Evolutionary conservation across 306 rosid species (phyloP), one percentile per base, ranked within the genome.

Genomic region (Ormosia emarginata): DNA sequence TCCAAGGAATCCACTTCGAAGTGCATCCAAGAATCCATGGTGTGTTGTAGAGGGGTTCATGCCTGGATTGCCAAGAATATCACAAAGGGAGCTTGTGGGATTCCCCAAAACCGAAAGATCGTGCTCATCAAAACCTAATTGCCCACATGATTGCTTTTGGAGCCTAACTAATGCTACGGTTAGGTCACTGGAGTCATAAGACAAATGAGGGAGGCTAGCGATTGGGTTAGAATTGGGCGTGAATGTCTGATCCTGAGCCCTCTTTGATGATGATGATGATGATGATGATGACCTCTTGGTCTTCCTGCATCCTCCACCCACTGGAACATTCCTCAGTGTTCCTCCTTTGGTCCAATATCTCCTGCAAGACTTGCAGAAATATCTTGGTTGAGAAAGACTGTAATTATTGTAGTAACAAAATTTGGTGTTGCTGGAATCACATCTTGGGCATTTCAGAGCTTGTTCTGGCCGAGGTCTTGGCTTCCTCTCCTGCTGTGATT

Each of bases 301-400:
- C 89, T 93, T 95, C 86, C 99, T 85, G 89, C 98, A 95, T 4
- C 97, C 98, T 53, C 99, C 99, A 61, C 99, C 99, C 58, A 95
- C 98, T 10, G 99, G 99, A 85, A 95, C 96, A 85, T 95, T 95
- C 76, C 99, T 91, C 52, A 95, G 78, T 2, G 99, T 95, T 4
- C 99, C 99, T 18, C 99, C 99, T 90, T 93, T 93, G 3, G 98
- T 95, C 99, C 99, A 95, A 79, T 95, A 95, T 84, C 99, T 92
- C 52, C 98, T 87, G 80, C 99, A 95, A 0, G 99, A 89, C 71
- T 95, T 95, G 92, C 99, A 95, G 85, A 95, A 93, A 76, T 93
- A 93, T 76, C 99, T 91, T 6, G 99, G 99, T 78, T 95, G 99
- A 2, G 98, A 62, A 43, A 95, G 97, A 33, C 98, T 93, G 84